Base-by-base conservation (phyloP, 257 asterid genomes). In the Coffea canephora region DNA sequence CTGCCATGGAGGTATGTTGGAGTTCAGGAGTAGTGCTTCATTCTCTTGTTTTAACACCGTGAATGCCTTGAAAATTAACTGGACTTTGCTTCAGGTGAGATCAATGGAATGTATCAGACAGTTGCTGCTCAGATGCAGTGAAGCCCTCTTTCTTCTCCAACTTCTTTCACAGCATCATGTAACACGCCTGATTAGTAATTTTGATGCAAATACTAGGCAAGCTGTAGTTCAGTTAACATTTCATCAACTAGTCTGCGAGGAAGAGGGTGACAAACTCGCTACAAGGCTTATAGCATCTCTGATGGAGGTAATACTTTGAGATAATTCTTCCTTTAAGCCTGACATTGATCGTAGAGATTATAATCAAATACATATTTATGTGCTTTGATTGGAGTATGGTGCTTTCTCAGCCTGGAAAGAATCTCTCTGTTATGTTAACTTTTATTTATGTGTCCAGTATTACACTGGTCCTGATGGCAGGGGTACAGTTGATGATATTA, bases 381-480 rank as follows among this genome's bases (percentile, higher is more conserved):
- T n/a, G 49, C 69, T 21, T 65, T 4, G 13, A 45, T 18, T 45
- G 36, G 36, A 15, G 11, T n/a, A 19, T 49, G 78, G 3, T 55
- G 64, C 3, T 57, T 69, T 68, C 11, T 74, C 77, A 6, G 45
- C 59, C 79, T 71, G 65, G 65, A 52, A 10, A 77, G 73, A 49
- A 66, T 71, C 59, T 74, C 54, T 65, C 61, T 82, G 89, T 91
- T 78, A 82, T 89, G 64, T 81, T 19, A 69, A 27, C 27, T 70
- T 25, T 86, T 77, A 76, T 86, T 77, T 84, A 71, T 80, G 68
- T 83, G 82, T 88, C 91, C 95, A 95, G 99, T 89, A 91, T 82
- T 95, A 95, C 82, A 95, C 98, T 82, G 97, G 98, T 79, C 94
- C 97, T 86, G 97, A 89, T 86, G 98, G 98, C 88, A 90, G 96